Conservation (phyloP, 805 yeast genomes). For the Nakazawaea laoshanensis region DNA sequence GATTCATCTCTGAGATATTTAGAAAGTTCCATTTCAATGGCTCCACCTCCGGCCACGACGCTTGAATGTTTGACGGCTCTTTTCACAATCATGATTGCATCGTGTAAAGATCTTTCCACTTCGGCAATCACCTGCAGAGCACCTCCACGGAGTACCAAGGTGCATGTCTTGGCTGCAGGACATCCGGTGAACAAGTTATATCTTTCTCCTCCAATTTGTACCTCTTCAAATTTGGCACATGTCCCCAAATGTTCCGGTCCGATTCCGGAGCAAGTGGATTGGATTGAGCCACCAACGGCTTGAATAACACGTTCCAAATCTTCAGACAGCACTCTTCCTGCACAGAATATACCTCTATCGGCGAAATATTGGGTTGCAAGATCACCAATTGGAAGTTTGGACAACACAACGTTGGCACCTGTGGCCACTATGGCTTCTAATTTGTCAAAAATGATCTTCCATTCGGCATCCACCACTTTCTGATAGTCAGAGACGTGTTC, state of each 20-base stretch:
- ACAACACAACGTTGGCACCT: conserved; percentile 89
- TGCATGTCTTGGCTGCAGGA: conserved; percentile 87
- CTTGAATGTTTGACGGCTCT: conserved; percentile 81
- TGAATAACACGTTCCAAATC: conserved; percentile 88
- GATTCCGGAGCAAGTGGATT: conserved; percentile 69
- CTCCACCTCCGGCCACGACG: conserved; percentile 98
- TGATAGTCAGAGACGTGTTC: conserved; percentile 92
- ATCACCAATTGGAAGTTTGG: conserved; percentile 95
- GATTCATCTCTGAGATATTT: conserved; percentile 81
- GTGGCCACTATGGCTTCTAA: conserved; percentile 72
- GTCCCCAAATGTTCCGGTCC: conserved; percentile 69
- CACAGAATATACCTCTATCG: conserved; percentile 92
- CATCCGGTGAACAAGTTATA: conserved; percentile 91
- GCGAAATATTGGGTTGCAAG: conserved; percentile 98
- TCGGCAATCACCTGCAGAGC: conserved; percentile 98
- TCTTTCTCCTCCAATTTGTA: conserved; percentile 93
- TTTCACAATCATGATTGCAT: conserved; percentile 97
- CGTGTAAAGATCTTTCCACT: conserved; percentile 95
- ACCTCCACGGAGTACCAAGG: conserved; percentile 91
- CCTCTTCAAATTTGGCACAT: conserved; percentile 81
- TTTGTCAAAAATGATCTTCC: conserved; percentile 87
- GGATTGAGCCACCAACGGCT: conserved; percentile 91
- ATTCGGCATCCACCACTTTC: conserved; percentile 97
- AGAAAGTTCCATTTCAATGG: conserved; percentile 95
- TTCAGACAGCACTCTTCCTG: conserved; percentile 85